Evolutionary conservation across 2,329 filamentous ascomycete species (phyloP).

Genomic region (Metarhizium robertsii): DNA sequence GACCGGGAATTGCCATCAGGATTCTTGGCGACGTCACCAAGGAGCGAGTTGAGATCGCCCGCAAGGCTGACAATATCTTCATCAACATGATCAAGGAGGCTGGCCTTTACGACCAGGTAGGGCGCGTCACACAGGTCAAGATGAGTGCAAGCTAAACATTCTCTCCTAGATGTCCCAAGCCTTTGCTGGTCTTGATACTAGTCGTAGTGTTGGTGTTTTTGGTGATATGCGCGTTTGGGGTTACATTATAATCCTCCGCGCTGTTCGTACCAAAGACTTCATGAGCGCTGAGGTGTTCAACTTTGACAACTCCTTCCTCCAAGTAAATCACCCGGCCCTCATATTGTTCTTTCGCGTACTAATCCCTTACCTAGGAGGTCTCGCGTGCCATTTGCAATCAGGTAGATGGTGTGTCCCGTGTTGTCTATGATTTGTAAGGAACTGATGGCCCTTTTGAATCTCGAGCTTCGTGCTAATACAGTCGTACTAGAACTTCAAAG

Average conservation of each 20-base stretch:
- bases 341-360: no score
- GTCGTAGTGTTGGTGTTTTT: slow-evolving; percentile 11
- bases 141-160: background rate
- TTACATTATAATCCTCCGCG: slow-evolving; percentile 3
- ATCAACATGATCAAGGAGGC: slow-evolving; percentile 65
- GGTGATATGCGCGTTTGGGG: slow-evolving; percentile 20
- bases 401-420: no score
- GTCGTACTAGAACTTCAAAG: slow-evolving; percentile 36
- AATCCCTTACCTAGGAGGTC: no score
- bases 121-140: no score
- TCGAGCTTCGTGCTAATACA: no score
- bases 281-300: slow-evolving; percentile 63
- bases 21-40: slow-evolving; percentile 78
- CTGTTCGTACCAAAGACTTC: slow-evolving; percentile 6
- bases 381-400: no score
- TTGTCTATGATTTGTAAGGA: no score
- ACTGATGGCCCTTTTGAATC: no score
- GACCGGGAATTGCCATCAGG: slow-evolving; percentile 55
- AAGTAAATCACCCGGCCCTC: no score
- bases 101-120: slow-evolving; percentile 57
- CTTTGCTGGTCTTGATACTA: slow-evolving; percentile 16
- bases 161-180: slow-evolving; percentile 16
- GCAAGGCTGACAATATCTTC: slow-evolving; percentile 71
- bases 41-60: slow-evolving; percentile 68
- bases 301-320: slow-evolving; percentile 29